Evolutionary conservation across 176 grass and related monocot species (phyloP).

Genomic region (Pontederia crassipes): DNA sequence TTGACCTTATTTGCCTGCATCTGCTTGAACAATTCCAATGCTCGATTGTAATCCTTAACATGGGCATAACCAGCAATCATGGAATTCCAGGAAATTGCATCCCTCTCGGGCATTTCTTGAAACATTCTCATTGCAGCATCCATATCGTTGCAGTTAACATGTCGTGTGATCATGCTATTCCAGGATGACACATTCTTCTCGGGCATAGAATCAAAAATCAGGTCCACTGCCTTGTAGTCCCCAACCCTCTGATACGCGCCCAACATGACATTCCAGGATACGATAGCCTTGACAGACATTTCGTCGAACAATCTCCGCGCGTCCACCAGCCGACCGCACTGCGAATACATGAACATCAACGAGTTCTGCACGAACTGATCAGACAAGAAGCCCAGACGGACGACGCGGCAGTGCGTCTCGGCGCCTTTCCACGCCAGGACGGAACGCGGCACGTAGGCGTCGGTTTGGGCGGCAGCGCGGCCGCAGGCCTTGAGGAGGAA

Average conservation of each 20-base stretch:
- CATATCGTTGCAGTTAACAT: slow-evolving; percentile 30
- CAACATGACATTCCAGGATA: slow-evolving; percentile 47
- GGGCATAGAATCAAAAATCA: slow-evolving; percentile 25
- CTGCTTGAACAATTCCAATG: slow-evolving; percentile 34
- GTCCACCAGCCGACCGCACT: slow-evolving; percentile 20
- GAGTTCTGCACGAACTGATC: slow-evolving; percentile 46
- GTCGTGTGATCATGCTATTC: slow-evolving; percentile 41
- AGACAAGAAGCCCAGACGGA: slow-evolving; percentile 18
- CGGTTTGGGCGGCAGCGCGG: slow-evolving; percentile 28
- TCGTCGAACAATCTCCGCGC: slow-evolving; percentile 47
- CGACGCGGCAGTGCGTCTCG: slow-evolving; percentile 35
- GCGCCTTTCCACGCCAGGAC: slow-evolving; percentile 27
- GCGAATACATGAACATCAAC: slow-evolving; percentile 48
- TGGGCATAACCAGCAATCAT: slow-evolving; percentile 45
- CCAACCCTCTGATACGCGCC: slow-evolving; percentile 29
- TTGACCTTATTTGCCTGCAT: slow-evolving; percentile 36
- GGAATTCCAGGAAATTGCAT: slow-evolving; percentile 54
- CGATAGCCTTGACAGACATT: slow-evolving; percentile 30
- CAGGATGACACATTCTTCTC: slow-evolving; percentile 44
- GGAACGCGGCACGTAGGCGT: not conserved
- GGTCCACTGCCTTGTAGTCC: slow-evolving; percentile 19
- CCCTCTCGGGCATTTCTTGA: slow-evolving; percentile 36
- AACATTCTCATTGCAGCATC: slow-evolving; percentile 32
- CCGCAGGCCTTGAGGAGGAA: slow-evolving; percentile 63
- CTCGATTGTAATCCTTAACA: slow-evolving; percentile 18